Evolutionary conservation across 164 flowering plant species (phyloP), one percentile per base, ranked within the genome.

Genomic region (Umbellularia californica): DNA sequence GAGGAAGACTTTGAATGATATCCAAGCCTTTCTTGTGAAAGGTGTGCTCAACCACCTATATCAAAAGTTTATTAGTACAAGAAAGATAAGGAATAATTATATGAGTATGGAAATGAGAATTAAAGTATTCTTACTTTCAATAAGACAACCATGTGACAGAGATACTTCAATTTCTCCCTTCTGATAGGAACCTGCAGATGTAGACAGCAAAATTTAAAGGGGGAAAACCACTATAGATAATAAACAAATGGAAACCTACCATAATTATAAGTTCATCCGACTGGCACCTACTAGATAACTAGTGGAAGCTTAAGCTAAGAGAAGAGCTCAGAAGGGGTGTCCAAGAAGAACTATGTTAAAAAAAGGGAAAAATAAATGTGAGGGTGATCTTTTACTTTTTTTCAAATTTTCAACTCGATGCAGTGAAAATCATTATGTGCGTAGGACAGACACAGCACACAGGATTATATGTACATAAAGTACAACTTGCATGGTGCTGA

Each of bases 1-100:
- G 83, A 25, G 83, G 83, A 74, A 81, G 78, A 77, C 80, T 81
- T 72, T 64, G 78, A 65, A 81, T 69, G 71, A 77, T 77, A 63
- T 75, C 76, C 72, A 77, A 58, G 50, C 72, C 79, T 76, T 77
- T 81, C 69, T 81, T 77, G 68, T 25, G 76, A 52, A 81, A 81
- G n/a, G 76, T 75, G 28, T 58, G 69, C 74, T 75, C 75, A 25
- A 77, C 65, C 28, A 77, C 83, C 83, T 81, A 77, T 11, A 77
- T 52, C 35, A 68, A 72, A 74, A 33, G 58, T 23, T 47, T 47
- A 25, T 20, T 58, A 1, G 19, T 20, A 7, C 58, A 64, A 30
- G 20, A 52, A 33, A 73, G 22, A n/a, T 63, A 58, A 47, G 41
- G 72, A 15, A 73, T 41, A 65, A 33, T 72, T 24, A 13, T 64